Evolutionary conservation across 169 alveolate species (phyloP).

Genomic region (Theileria orientalis): DNA sequence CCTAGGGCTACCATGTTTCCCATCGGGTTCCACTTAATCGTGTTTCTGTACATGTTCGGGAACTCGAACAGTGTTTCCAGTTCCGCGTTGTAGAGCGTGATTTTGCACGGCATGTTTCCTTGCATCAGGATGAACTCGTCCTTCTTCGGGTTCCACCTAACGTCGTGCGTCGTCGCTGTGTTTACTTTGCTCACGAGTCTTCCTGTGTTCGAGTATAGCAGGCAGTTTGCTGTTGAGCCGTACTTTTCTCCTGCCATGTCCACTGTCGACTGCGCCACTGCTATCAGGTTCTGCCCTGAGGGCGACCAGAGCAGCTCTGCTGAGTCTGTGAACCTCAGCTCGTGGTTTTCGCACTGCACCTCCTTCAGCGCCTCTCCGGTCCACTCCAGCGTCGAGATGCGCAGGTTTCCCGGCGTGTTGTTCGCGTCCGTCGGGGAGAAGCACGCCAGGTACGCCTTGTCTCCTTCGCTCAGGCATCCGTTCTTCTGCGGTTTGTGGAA

Average conservation of each 20-base stretch:
- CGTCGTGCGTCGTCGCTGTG: constrained; percentile 71
- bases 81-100: constrained; percentile 61
- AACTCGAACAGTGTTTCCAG: constrained; percentile 59
- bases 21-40: constrained; percentile 74
- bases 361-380: constrained; percentile 14
- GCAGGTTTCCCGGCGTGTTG: constrained; percentile 35
- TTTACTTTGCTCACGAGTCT: constrained; percentile 50
- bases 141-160: constrained; percentile 66
- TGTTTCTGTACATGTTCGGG: constrained; percentile 69
- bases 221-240: constrained; percentile 61
- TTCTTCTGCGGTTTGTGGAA: not conserved
- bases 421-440: constrained; percentile 50
- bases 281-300: constrained; percentile 48
- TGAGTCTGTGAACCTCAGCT: constrained; percentile 51
- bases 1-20: constrained; percentile 76
- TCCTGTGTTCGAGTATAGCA: constrained; percentile 35
- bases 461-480: not conserved
- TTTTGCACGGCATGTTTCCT: constrained; percentile 74
- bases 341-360: constrained; percentile 30
- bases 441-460: constrained; percentile 27
- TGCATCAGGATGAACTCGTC: constrained; percentile 71
- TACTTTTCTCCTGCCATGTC: constrained; percentile 68
- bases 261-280: constrained; percentile 59
- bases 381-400: constrained; percentile 32
- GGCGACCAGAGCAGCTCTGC: constrained; percentile 68